phyloP scores from a whole-genome alignment of 768 basidiomycete species.

The Russula griseocarnosa region DNA sequence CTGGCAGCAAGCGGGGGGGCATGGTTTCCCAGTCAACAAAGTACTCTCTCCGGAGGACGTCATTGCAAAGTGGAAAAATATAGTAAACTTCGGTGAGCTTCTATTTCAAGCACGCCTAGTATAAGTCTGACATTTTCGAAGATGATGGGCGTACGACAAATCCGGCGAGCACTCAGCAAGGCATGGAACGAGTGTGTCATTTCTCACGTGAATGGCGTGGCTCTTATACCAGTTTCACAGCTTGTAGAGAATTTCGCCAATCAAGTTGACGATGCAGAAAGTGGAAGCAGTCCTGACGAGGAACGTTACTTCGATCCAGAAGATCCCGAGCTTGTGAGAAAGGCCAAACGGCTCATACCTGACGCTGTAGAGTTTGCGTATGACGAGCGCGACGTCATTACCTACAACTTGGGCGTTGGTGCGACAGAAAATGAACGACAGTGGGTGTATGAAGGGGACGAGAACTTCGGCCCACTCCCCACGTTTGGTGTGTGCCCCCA shows the following conservation, averaged over 20 bases:
- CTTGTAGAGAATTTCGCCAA: slow-evolving; percentile 59
- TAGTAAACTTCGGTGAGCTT: slow-evolving; percentile 76
- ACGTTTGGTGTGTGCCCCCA: slow-evolving; percentile 97
- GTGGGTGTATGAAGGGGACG: slow-evolving; percentile 87
- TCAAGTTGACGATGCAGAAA: slow-evolving; percentile 33
- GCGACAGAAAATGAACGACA: slow-evolving; percentile 90
- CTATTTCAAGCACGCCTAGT: not conserved
- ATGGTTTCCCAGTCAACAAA: slow-evolving; percentile 79
- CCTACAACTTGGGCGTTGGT: slow-evolving; percentile 94
- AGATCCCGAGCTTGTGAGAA: slow-evolving; percentile 75
- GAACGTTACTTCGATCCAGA: slow-evolving; percentile 67
- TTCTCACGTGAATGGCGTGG: not conserved
- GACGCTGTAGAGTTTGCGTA: slow-evolving; percentile 65
- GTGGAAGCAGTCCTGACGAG: slow-evolving; percentile 10
- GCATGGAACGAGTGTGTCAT: slow-evolving; percentile 60
- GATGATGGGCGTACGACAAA: slow-evolving; percentile 81
- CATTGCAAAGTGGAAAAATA: slow-evolving; percentile 69
- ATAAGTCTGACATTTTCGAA: slow-evolving; percentile 32
- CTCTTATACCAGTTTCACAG: slow-evolving; percentile 30
- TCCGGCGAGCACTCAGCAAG: slow-evolving; percentile 69
- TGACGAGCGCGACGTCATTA: slow-evolving; percentile 84
- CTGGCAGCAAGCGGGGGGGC: slow-evolving; percentile 88
- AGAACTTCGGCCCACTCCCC: slow-evolving; percentile 79
- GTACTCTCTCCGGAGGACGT: slow-evolving; percentile 78
- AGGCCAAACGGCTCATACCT: slow-evolving; percentile 64